Evolutionary conservation across 2,329 filamentous ascomycete genomes (phyloP).

Genomic region (Fusarium longipes): DNA sequence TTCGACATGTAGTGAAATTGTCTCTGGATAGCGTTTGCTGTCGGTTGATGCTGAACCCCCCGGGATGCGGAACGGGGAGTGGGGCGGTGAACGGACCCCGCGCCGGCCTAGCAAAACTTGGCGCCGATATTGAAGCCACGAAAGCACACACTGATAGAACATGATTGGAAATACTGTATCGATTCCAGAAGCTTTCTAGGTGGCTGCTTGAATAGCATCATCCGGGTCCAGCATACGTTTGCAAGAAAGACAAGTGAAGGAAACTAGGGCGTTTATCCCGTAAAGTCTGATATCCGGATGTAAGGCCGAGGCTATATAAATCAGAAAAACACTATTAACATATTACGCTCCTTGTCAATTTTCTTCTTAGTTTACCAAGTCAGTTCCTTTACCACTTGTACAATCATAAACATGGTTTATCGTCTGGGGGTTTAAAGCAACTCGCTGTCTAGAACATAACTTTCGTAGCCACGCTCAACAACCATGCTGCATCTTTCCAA

Average conservation of each 20-base stretch:
- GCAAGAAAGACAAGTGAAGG: neutral
- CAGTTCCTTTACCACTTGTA: constrained; percentile 2
- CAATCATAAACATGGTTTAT: constrained; percentile 11
- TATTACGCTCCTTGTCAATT: constrained; percentile 16
- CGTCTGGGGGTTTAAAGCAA: neutral
- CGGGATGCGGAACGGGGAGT: constrained; percentile 32
- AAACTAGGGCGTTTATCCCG: constrained; percentile 1
- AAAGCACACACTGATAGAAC: constrained; percentile 4
- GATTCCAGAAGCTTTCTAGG: neutral
- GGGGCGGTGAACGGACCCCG: constrained; percentile 28
- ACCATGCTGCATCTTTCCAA: constrained; percentile 76
- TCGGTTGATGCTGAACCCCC: constrained; percentile 20
- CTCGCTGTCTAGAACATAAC: constrained; percentile 62
- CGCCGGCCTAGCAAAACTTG: constrained; percentile 5
- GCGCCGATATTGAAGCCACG: neutral
- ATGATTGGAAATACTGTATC: neutral
- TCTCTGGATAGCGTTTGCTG: constrained; percentile 12
- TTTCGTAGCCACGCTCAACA: constrained; percentile 72
- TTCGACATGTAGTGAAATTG: constrained; percentile 16
- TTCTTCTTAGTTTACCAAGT: constrained; percentile 2
- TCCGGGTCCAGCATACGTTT: neutral
- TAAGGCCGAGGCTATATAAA: neutral
- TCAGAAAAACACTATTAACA: constrained; percentile 15
- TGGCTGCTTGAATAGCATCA: neutral
- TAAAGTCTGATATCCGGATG: neutral